Evolutionary conservation across 2,329 filamentous ascomycete species (phyloP).

Genomic region (Elsinoe australis): DNA sequence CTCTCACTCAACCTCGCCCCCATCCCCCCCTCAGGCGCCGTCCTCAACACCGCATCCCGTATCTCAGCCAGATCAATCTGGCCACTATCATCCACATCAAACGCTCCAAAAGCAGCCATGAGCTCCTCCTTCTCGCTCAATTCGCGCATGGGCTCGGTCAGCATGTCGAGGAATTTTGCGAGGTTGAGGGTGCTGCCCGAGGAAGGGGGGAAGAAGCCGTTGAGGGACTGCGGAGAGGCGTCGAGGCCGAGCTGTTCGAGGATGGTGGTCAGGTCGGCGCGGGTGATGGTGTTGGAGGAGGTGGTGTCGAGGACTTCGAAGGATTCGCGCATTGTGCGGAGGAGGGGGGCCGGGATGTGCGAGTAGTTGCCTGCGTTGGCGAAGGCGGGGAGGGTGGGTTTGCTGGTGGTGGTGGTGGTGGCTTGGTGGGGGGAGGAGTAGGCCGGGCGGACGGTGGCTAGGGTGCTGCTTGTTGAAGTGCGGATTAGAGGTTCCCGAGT

Average conservation of each 20-base stretch:
- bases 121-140: constrained; percentile 75
- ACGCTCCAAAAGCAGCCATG: constrained; percentile 83
- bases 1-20: constrained; percentile 54
- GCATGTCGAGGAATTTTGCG: constrained; percentile 73
- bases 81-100: constrained; percentile 91
- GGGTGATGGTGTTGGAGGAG: constrained; percentile 73
- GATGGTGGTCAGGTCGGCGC: constrained; percentile 81
- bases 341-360: constrained; percentile 70
- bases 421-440: constrained; percentile 27
- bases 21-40: constrained; percentile 64
- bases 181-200: constrained; percentile 59
- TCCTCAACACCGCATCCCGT: constrained; percentile 73
- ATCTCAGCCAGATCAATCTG: constrained; percentile 80
- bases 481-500: constrained; percentile 33
- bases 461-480: constrained; percentile 30
- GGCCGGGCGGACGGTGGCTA: constrained; percentile 30
- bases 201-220: constrained; percentile 67
- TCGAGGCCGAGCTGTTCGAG: constrained; percentile 78
- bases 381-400: constrained; percentile 20
- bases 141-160: constrained; percentile 65
- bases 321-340: constrained; percentile 80
- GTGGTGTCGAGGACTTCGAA: constrained; percentile 90
- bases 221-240: constrained; percentile 60
- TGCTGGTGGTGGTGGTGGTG: constrained; percentile 21
- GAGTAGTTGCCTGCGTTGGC: constrained; percentile 50